These are phyloP conservation scores for Ambrosiella cleistominuta DNA, from an alignment of 2,329 filamentous ascomycete species.

Conservation along the genomic window DNA sequence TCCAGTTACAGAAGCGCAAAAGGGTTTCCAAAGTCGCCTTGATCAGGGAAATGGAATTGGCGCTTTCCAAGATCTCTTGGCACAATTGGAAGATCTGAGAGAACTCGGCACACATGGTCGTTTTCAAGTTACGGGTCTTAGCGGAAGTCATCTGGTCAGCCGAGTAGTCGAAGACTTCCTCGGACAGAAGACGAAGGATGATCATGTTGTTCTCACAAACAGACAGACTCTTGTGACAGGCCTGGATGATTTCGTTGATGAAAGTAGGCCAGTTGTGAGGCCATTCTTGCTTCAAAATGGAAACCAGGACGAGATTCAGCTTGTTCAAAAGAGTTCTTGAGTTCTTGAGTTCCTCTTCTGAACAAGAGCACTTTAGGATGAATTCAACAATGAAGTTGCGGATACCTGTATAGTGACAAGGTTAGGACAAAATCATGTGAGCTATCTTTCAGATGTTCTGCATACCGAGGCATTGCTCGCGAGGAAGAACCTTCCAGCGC, in stretches of 20 bases:
- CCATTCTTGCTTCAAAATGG: slow-evolving; percentile 98
- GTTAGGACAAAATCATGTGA: background rate
- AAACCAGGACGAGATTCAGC: slow-evolving; percentile 91
- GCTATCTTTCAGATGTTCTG: background rate
- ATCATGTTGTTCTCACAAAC: slow-evolving; percentile 99
- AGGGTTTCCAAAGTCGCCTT: slow-evolving; percentile 95
- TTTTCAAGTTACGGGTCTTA: slow-evolving; percentile 92
- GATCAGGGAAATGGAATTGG: slow-evolving; percentile 72
- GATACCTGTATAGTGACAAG: slow-evolving; percentile 45
- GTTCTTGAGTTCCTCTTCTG: slow-evolving; percentile 69
- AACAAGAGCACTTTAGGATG: slow-evolving; percentile 83
- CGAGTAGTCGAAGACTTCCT: slow-evolving; percentile 98
- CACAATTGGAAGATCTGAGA: slow-evolving; percentile 97
- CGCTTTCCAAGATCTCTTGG: slow-evolving; percentile 82
- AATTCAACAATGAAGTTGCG: slow-evolving; percentile 98
- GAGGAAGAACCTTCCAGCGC: slow-evolving; percentile 92
- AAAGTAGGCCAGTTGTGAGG: slow-evolving; percentile 99
- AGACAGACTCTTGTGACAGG: slow-evolving; percentile 84
- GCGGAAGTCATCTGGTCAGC: slow-evolving; percentile 98
- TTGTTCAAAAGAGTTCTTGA: slow-evolving; percentile 92
- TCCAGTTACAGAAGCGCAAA: slow-evolving; percentile 96
- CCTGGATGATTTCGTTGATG: slow-evolving; percentile 97
- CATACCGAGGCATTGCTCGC: slow-evolving; percentile 78
- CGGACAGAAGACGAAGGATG: slow-evolving; percentile 82
- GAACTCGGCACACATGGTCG: slow-evolving; percentile 97